Evolutionary conservation across 208 protist species (phyloP), one percentile per base, ranked within the genome.

Genomic region (Trypanosoma conorhini): DNA sequence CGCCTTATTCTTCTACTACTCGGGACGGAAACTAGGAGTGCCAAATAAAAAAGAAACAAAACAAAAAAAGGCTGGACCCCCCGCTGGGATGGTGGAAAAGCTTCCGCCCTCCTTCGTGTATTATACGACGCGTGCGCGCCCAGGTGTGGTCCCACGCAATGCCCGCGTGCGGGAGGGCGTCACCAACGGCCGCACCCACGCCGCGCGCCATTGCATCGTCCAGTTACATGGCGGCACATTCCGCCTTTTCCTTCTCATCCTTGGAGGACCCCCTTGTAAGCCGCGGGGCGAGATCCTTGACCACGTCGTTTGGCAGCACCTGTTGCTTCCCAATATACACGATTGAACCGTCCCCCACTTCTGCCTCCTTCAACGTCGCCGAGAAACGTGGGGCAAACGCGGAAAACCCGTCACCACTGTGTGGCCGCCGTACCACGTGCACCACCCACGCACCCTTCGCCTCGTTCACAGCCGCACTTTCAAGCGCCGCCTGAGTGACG

Each of bases 401-500:
- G 9, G 58, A 62, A 24, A 48, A 54, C 22, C 51, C 62, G 24
- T 24, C 50, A 9, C 48, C 21, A 24, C 64, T 65, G 17, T 26
- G 15, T 7, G 77, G 77, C 19, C 80, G 74, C 61, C 78, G 82
- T 13, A 86, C 38, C 28, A 82, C 75, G 44, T 86, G 81, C 38
- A 86, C 51, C 21, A 79, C 67, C 88, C 85, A 93, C 12, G 77
- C 50, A 42, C 72, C 69, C 12, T 63, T 64, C 24, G 21, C 62
- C 19, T 65, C 52, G 26, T 24, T 68, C 40, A 89, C 80, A 10
- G 63, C 76, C 1, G 80, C 48, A 28, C 76, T 82, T 19, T 48
- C 77, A 62, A 85, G 70, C 42, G 74, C 71, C 48, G 79, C 87
- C 59, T 86, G 76, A 66, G 74, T 64, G 26, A 96, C 75, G n/a